These are phyloP conservation scores for Paracoccidioides brasiliensis DNA, from an alignment of 2,329 filamentous ascomycete species.

Conservation along the genomic window DNA sequence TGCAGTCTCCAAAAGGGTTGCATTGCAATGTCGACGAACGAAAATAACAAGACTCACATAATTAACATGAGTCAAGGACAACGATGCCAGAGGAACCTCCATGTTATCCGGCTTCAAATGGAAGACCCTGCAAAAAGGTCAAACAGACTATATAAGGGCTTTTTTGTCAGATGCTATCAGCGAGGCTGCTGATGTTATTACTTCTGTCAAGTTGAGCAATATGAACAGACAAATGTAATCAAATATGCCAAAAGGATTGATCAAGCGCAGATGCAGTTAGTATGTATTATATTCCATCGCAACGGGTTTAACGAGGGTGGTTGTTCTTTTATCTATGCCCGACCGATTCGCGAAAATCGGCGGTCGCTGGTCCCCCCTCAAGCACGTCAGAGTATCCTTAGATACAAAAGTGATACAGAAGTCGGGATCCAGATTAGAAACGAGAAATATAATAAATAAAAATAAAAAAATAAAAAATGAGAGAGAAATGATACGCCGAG, in stretches of 20 bases:
- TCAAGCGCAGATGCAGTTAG: not conserved
- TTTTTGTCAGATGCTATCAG: no score
- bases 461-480: no score
- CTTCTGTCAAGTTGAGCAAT: not conserved
- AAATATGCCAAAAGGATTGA: not conserved
- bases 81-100: constrained; percentile 51
- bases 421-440: no score
- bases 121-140: not conserved
- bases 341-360: no score
- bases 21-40: not conserved
- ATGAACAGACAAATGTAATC: not conserved
- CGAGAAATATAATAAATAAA: no score
- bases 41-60: constrained; percentile 54
- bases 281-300: not conserved
- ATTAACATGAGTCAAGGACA: constrained; percentile 90
- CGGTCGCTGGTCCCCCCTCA: no score
- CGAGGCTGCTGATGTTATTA: no score
- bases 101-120: not conserved
- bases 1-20: not conserved
- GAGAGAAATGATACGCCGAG: no score
- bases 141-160: not conserved
- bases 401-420: no score
- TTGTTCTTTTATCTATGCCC: not conserved
- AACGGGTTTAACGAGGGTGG: not conserved
- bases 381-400: no score